Base-by-base conservation (phyloP, 179 eudicot species). In the Patellifolia procumbens region DNA sequence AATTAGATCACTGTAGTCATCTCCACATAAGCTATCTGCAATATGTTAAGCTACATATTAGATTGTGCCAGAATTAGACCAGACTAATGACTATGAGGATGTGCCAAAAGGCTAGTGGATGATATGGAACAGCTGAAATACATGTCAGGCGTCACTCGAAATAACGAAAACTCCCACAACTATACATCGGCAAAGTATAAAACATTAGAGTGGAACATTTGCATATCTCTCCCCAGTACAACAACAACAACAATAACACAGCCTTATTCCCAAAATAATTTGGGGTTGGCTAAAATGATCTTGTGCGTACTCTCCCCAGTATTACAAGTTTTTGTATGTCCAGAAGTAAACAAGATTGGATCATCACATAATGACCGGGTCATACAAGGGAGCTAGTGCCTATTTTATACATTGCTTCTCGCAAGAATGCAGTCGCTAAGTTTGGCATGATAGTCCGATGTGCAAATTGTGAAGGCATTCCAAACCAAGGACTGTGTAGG, bases 1-100 rank as follows among this genome's bases (percentile, higher is more conserved):
- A 35, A 82, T 75, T 70, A 85, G 80, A 73, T 90, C 92, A 75
- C 85, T 82, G 81, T 78, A 73, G 61, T 82, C 90, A 79, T 87
- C 95, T 76, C 79, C 86, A 58, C 79, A 77, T 46, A 77, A 82
- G 71, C 73, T 90, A 74, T 85, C 98, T 93, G 97, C 86, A 87
- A 52, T 61, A 76, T 49, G 72, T 26, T 24, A 79, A 66, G 65
- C 60, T 29, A 0, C 42, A 61, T 6, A 12, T 81, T 60, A 81
- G 78, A 74, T 31, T 58, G 22, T 78, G 51, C 70, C n/a, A 45
- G 48, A 59, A 24, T 31, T 26, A 49, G n/a, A 61, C 46, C 68
- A 55, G 13, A 24, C 2, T 15, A n/a, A 45, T 61, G 29, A 45
- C 19, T 20, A 43, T 49, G 28, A 48, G 49, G 46, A 64, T 26